Conservation (phyloP, 129 eudicot genomes). For the Helianthus annuus region HanXRQr2.0-SUNRISE NC_035448.2:185960373-185960872, state of each 20-base stretch:
- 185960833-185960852: background rate
- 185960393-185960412: background rate
- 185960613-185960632: constrained; percentile 4
- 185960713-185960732: constrained; percentile 24
- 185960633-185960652: constrained; percentile 9
- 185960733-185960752: constrained; percentile 21
- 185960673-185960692: constrained; percentile 1
- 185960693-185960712: constrained; percentile 26
- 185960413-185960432: no score
- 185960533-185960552: constrained; percentile 23
- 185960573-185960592: constrained; percentile 17
- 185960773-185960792: constrained; percentile 23
- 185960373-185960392: background rate
- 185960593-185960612: background rate
- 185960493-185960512: background rate
- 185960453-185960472: background rate
- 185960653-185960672: constrained; percentile 1
- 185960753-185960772: constrained; percentile 19
- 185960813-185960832: background rate
- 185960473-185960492: background rate
- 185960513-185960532: constrained; percentile 22
- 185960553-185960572: constrained; percentile 27
- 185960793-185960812: background rate
- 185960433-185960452: background rate
- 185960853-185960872: background rate